Conservation (phyloP, 805 yeast species). For the Pichia phayaonensis region DNA sequence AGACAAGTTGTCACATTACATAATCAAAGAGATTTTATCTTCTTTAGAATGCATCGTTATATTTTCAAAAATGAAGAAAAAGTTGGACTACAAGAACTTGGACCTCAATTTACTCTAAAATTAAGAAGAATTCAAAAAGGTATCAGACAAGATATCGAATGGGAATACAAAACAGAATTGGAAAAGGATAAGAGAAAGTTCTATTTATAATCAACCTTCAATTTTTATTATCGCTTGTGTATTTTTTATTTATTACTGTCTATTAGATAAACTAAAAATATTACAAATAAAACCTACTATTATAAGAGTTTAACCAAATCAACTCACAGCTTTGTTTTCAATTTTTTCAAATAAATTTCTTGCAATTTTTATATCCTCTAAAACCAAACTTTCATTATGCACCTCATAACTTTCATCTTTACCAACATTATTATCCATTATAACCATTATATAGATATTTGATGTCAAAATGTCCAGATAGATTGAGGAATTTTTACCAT, state of each 20-base stretch:
- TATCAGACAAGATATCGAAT: conserved; percentile 81
- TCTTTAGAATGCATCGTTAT: conserved; percentile 92
- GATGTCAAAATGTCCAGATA: conserved; percentile 29
- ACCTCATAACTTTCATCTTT: conserved; percentile 16
- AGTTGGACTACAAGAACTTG: conserved; percentile 92
- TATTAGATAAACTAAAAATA: not conserved
- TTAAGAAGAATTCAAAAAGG: conserved; percentile 88
- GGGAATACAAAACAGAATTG: conserved; percentile 97
- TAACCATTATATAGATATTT: conserved; percentile 32
- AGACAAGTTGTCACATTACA: conserved; percentile 94
- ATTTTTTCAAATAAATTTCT: conserved; percentile 27
- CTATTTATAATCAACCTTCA: conserved; percentile 42
- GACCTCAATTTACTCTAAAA: conserved; percentile 92
- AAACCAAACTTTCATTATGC: conserved; percentile 28
- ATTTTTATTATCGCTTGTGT: not conserved
- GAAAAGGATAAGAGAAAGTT: conserved; percentile 93
- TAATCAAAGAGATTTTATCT: conserved; percentile 92
- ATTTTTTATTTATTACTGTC: conserved; percentile 5
- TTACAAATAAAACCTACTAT: not conserved
- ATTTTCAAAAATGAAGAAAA: conserved; percentile 81
- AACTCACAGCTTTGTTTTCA: conserved; percentile 13
- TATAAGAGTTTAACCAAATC: too few species aligned
- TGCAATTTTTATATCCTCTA: conserved; percentile 30
- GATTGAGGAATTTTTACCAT: conserved; percentile 37
- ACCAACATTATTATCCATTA: conserved; percentile 22